Base-by-base conservation (phyloP, 371 early-diverging fungal species). In the Zopfochytrium polystomum region DNA sequence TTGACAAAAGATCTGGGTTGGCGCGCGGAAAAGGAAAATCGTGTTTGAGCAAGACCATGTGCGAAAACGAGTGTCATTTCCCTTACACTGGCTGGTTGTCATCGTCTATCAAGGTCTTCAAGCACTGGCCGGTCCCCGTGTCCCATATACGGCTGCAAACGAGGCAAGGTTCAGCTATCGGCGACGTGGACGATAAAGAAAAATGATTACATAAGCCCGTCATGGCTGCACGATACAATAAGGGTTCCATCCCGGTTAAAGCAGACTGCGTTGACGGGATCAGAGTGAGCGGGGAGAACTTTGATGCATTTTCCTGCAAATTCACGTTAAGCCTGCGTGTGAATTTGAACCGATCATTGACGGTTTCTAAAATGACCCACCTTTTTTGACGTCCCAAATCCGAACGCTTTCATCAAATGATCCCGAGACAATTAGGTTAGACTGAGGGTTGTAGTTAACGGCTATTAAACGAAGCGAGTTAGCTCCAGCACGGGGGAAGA, bases 341-440 rank as follows among this genome's bases (percentile, higher is more conserved):
- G n/a, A n/a, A n/a, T n/a, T n/a, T n/a, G n/a, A n/a, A n/a, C n/a
- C n/a, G n/a, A n/a, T n/a, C n/a, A n/a, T n/a, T n/a, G n/a, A n/a
- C n/a, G n/a, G n/a, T n/a, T n/a, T n/a, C n/a, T n/a, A n/a, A n/a
- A n/a, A n/a, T n/a, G n/a, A n/a, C n/a, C n/a, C n/a, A n/a, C n/a
- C 96, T 62, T 85, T 88, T 62, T 85, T 85, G 25, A 89, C 92
- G 74, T 98, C 97, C 99, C 99, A 99, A 45, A 98, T 88, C 47
- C 90, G 83, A 60, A 98, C 92, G 30, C 87, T 92, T 71, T 97
- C 95, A 69, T 99, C 99, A 78, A 96, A 98, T 2, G 95, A 95
- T 34, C 98, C 99, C 1, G 96, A 94, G 0, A 92, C 98, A 62
- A 99, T 90, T 52, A 95, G 71, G 57, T 89, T 93, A 3, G 91